Evolutionary conservation across 139 green algal genomes (phyloP).

Genomic region (Chlorella sp.): DNA sequence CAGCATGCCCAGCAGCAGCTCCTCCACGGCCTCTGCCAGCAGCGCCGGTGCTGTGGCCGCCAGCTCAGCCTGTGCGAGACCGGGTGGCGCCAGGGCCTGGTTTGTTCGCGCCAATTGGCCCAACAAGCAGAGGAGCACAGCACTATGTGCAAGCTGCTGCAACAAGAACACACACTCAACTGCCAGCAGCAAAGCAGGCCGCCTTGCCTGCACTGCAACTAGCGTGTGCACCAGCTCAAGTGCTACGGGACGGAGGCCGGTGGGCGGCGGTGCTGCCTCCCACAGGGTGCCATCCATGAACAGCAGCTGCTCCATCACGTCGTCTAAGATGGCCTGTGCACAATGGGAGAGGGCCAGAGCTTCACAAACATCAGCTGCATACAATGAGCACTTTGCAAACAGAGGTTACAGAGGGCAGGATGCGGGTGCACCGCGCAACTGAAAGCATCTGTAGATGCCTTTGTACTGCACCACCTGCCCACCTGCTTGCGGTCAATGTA

Average conservation of each 20-base stretch:
- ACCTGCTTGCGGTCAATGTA: conserved; percentile 28
- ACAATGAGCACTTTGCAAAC: background rate
- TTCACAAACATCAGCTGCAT: background rate
- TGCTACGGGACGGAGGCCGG: conserved; percentile 25
- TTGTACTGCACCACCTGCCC: no score
- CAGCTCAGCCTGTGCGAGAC: conserved; percentile 11
- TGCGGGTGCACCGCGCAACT: background rate
- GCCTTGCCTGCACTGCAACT: conserved; percentile 36
- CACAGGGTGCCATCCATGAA: conserved; percentile 36
- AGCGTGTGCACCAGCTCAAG: conserved; percentile 53
- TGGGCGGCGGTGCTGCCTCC: conserved; percentile 27
- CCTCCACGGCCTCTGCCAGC: conserved; percentile 22
- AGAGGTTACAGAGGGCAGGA: background rate
- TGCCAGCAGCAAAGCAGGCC: background rate
- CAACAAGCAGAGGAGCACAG: background rate
- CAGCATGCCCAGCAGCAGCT: conserved; percentile 41
- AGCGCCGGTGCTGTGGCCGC: background rate
- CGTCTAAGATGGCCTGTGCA: conserved; percentile 19
- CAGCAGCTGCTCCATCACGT: conserved; percentile 39
- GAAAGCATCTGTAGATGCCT: no score
- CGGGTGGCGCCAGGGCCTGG: no score
- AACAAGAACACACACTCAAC: background rate
- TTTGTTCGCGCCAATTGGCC: background rate
- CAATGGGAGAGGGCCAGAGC: background rate
- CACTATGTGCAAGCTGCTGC: background rate